Base-by-base conservation (phyloP, 305 asterid species). In the Andrographis paniculata region DNA sequence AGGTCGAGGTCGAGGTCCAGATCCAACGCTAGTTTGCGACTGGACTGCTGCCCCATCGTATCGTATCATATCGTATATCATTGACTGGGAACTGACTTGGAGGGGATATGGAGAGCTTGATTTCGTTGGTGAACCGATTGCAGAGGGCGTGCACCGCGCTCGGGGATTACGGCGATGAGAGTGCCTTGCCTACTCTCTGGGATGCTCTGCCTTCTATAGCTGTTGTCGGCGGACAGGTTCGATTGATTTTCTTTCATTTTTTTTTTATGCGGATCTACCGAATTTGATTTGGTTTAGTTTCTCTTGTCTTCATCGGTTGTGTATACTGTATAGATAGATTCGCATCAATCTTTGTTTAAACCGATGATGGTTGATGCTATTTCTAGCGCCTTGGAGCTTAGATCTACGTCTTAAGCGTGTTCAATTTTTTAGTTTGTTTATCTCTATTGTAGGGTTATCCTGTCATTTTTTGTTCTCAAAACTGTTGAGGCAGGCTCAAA, bases 71-170 rank as follows among this genome's bases (percentile, higher is more conserved):
- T 28, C 58, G 49, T 51, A 24, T 72, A 67, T 73, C 59, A 53
- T 57, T 52, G 70, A 61, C 68, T 59, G 53, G 45, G 73, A 62
- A 50, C 56, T 42, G 65, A 56, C 42, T 27, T 65, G 17, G 45
- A 42, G 17, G 45, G 42, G 53, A 43, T 45, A 87, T 88, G 97
- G 97, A 88, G 80, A 88, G 74, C 56, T 71, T 88, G 62, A 88
- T 88, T 33, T 70, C 78, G 37, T 70, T 88, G 70, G 97, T 88
- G 35, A 88, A 88, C 62, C 71, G 93, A 39, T 56, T 88, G 52
- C 97, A 88, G 71, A 72, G 94, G 65, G 97, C 97, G 36, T 88
- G 97, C 67, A 84, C 97, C 6, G 97, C 97, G 8, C 79, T 88
- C 14, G 97, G 97, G 38, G 97, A 88, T 72, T 70, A 85, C 43